Conservation (phyloP, 371 early-diverging fungal genomes). For the Lichtheimia corymbifera region DNA sequence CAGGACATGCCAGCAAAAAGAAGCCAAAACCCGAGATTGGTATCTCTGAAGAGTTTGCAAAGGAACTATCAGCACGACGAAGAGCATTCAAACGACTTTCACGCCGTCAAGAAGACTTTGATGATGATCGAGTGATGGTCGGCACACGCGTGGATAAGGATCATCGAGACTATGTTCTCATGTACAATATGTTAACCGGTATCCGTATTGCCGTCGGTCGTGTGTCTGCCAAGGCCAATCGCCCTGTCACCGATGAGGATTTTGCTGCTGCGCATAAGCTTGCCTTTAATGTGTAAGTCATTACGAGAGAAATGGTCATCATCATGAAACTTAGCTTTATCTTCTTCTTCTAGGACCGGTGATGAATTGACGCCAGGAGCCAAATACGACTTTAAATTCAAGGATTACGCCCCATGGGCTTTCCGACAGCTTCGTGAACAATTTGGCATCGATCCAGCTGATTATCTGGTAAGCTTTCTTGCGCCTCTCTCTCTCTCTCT, state of each 20-base stretch:
- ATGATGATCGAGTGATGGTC: conserved; percentile 58
- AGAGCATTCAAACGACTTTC: conserved; percentile 45
- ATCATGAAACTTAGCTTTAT: not conserved
- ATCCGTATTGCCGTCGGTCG: conserved; percentile 81
- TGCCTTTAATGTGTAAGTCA: conserved; percentile 85
- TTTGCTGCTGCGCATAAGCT: conserved; percentile 89
- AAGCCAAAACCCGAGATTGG: conserved; percentile 26
- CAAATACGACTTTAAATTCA: conserved; percentile 97
- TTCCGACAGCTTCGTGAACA: conserved; percentile 88
- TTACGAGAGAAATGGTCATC: not conserved
- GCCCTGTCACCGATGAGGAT: conserved; percentile 74
- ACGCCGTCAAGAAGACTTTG: conserved; percentile 23
- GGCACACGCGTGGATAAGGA: conserved; percentile 71
- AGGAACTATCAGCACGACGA: conserved; percentile 37
- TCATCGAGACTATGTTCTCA: conserved; percentile 79
- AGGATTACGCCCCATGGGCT: conserved; percentile 98
- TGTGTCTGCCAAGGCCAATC: conserved; percentile 81
- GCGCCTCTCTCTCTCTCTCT: too few species aligned
- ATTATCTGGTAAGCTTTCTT: conserved; percentile 76
- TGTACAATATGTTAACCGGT: conserved; percentile 98
- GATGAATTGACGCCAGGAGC: conserved; percentile 93
- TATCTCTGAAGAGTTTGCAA: conserved; percentile 46
- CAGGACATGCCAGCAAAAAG: conserved; percentile 36
- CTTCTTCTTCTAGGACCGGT: conserved; percentile 62
- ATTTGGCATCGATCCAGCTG: conserved; percentile 90